A percentile compares a stretch with the other conserved stretches of the same genome.
Conservation (phyloP, 768 basidiomycete genomes). For the Galerina marginata region DNA sequence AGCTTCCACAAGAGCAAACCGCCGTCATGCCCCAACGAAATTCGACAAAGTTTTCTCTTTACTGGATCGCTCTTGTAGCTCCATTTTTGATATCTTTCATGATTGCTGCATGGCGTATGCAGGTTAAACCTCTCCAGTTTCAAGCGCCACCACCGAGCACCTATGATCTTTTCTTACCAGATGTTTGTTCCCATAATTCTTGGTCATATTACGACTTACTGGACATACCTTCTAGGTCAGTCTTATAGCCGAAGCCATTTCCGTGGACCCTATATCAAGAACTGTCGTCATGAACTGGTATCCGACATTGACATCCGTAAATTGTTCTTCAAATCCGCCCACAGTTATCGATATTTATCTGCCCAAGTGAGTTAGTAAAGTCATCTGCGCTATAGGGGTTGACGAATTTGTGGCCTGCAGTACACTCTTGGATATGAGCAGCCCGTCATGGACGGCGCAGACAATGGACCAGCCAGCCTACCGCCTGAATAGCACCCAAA, state of each 20-base stretch:
- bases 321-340: not conserved
- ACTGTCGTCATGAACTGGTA: slow-evolving; percentile 9
- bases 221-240: not conserved
- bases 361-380: not conserved
- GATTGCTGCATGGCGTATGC: not conserved
- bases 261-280: not conserved
- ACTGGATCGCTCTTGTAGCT: not conserved
- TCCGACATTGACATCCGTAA: not conserved
- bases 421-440: not conserved
- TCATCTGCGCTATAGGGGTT: not conserved
- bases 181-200: not conserved
- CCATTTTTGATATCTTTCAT: not conserved
- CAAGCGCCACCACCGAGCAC: not conserved
- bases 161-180: not conserved
- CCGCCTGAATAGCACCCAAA: slow-evolving; percentile 1
- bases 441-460: not conserved
- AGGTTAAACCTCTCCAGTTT: not conserved
- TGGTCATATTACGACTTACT: not conserved
- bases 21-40: too few species aligned
- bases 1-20: too few species aligned
- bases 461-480: not conserved
- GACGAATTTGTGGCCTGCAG: not conserved
- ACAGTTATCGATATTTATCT: slow-evolving; percentile 2
- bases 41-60: not conserved
- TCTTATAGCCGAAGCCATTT: slow-evolving; percentile 2